A percentile compares a stretch with the other conserved stretches of the same genome.
These are phyloP conservation scores for Euphorbia corollata DNA, from an alignment of 441 rosid species.

Conservation along the genomic window DNA sequence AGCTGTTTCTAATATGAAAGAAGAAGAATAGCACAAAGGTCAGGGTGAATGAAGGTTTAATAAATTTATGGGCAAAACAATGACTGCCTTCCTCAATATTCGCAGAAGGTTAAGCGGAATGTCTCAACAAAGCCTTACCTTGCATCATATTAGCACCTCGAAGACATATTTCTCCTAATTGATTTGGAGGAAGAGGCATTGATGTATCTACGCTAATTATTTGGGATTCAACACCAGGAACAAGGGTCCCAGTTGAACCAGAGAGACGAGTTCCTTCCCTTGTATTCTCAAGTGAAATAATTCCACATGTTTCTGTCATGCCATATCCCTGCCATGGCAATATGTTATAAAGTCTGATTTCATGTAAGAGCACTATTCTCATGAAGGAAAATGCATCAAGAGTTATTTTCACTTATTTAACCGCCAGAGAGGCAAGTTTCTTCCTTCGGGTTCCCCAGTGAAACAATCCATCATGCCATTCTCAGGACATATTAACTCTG, in stretches of 20 bases:
- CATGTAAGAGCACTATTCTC: not conserved
- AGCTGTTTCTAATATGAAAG: not conserved
- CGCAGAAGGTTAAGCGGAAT: not conserved
- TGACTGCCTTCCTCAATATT: not conserved
- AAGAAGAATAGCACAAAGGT: not conserved
- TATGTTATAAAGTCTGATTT: slow-evolving; percentile 1
- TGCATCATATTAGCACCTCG: slow-evolving; percentile 77
- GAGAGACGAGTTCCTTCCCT: slow-evolving; percentile 34
- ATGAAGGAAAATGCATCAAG: not conserved
- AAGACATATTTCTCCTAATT: slow-evolving; percentile 64
- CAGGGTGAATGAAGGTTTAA: not conserved
- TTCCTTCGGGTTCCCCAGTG: slow-evolving; percentile 39
- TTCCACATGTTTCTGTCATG: slow-evolving; percentile 75
- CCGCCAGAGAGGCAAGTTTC: slow-evolving; percentile 37
- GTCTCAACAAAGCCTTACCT: slow-evolving; percentile 32
- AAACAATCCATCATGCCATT: slow-evolving; percentile 59
- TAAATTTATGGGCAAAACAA: not conserved
- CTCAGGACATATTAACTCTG: slow-evolving; percentile 31
- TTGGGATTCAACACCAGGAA: slow-evolving; percentile 63
- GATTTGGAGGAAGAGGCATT: slow-evolving; percentile 64
- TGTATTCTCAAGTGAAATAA: slow-evolving; percentile 48
- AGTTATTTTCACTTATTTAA: not conserved
- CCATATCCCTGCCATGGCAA: slow-evolving; percentile 52
- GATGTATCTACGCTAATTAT: slow-evolving; percentile 44
- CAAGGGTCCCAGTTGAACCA: slow-evolving; percentile 67